These are phyloP conservation scores for Diaporthe vexans DNA, from an alignment of 2,329 filamentous ascomycete genomes.

Conservation along the genomic window DNA sequence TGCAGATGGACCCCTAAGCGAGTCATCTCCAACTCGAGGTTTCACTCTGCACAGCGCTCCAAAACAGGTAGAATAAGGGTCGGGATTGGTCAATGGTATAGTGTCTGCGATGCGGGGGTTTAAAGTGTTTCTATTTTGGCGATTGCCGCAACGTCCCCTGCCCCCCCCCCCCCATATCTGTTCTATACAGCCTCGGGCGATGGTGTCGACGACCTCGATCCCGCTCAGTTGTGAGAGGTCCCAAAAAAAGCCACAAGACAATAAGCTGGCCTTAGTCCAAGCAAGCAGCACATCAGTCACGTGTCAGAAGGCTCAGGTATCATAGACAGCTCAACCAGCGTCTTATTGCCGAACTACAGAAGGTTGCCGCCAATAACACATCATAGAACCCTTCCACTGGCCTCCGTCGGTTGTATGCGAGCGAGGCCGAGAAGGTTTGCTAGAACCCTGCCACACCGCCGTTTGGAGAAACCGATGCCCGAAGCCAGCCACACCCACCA, in stretches of 20 bases:
- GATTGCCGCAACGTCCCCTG: conserved; percentile 10
- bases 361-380: neutral
- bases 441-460: conserved; percentile 40
- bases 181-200: neutral
- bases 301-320: neutral
- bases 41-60: conserved; percentile 18
- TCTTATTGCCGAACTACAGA: neutral
- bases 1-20: conserved; percentile 10
- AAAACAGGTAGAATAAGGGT: conserved; percentile 1
- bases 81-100: conserved; percentile 34
- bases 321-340: neutral
- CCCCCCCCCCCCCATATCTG: neutral
- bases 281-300: neutral
- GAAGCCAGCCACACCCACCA: conserved; percentile 19
- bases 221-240: neutral
- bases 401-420: conserved; percentile 5
- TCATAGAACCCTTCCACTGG: neutral
- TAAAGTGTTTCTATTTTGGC: conserved; percentile 39
- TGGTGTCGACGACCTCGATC: conserved; percentile 1
- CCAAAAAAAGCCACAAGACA: neutral
- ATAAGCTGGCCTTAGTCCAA: neutral
- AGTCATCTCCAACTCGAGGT: conserved; percentile 17
- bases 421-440: conserved; percentile 5
- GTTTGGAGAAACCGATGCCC: conserved; percentile 28
- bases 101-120: conserved; percentile 23